Conservation (phyloP, 192 early-diverging fungal genomes). For the Podila horticola region DNA sequence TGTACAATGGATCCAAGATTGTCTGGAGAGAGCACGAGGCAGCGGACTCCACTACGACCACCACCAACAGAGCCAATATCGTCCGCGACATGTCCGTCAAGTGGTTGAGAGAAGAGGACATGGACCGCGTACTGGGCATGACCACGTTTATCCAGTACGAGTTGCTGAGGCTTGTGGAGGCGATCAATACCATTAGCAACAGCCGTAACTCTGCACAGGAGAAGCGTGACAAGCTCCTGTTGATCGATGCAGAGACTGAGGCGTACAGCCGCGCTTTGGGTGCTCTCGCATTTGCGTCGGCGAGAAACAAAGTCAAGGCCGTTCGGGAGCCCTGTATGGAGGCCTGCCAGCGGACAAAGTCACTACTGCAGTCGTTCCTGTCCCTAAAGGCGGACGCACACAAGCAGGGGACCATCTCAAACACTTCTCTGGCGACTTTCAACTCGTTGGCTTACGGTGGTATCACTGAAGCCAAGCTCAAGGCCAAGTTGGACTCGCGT, state of each 20-base stretch:
- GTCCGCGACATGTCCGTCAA: constrained; percentile 13
- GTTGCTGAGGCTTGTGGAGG: constrained; percentile 31
- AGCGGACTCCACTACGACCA: neutral
- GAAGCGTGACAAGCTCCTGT: constrained; percentile 13
- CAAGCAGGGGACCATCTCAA: constrained; percentile 46
- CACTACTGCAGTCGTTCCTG: constrained; percentile 36
- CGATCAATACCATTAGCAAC: constrained; percentile 25
- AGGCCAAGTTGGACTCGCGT: constrained; percentile 49
- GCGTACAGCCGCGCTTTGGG: constrained; percentile 25
- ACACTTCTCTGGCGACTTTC: constrained; percentile 52
- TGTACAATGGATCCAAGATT: constrained; percentile 14
- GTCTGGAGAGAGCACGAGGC: constrained; percentile 29
- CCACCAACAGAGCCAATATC: neutral
- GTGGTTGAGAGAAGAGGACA: constrained; percentile 19
- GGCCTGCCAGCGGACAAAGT: constrained; percentile 23
- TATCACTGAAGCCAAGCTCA: constrained; percentile 47
- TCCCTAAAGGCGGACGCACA: constrained; percentile 43
- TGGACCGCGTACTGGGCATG: constrained; percentile 21
- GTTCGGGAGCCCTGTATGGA: constrained; percentile 23
- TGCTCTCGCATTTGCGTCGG: constrained; percentile 9
- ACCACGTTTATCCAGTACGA: constrained; percentile 37
- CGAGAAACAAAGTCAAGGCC: constrained; percentile 19
- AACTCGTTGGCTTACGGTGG: constrained; percentile 55
- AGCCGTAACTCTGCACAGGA: constrained; percentile 1
- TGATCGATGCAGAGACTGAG: constrained; percentile 32